Evolutionary conservation across 2,329 filamentous ascomycete species (phyloP).

Genomic region (Aphanocladium album): DNA sequence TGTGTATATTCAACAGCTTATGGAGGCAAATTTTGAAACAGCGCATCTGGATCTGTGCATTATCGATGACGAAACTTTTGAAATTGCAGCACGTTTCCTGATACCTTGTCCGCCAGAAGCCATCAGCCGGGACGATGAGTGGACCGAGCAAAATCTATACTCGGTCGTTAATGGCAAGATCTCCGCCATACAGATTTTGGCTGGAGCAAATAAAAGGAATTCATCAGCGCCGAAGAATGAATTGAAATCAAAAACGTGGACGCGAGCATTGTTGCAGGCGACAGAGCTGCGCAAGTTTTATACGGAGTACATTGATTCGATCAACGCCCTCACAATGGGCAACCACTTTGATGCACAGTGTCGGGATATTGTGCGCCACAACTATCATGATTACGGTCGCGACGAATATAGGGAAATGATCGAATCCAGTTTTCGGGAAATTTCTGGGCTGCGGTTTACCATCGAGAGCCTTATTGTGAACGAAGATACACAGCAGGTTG

Average conservation of each 20-base stretch:
- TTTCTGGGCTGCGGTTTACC: conserved; percentile 23
- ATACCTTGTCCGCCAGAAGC: not conserved
- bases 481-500: conserved; percentile 26
- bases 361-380: conserved; percentile 25
- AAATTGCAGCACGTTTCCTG: not conserved
- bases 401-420: conserved; percentile 26
- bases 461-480: conserved; percentile 27
- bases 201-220: not conserved
- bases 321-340: conserved; percentile 26
- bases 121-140: not conserved
- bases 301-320: conserved; percentile 26
- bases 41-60: not conserved
- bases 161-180: not conserved
- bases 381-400: conserved; percentile 20
- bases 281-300: conserved; percentile 18
- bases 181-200: not conserved
- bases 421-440: conserved; percentile 22
- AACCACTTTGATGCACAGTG: conserved; percentile 23
- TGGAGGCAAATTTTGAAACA: not conserved
- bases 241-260: not conserved
- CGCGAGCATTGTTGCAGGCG: not conserved
- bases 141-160: not conserved
- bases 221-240: too few relatives aligned
- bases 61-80: not conserved
- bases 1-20: not conserved